phyloP scores from a whole-genome alignment of 306 rosid species.

The Corylus avellana region DNA sequence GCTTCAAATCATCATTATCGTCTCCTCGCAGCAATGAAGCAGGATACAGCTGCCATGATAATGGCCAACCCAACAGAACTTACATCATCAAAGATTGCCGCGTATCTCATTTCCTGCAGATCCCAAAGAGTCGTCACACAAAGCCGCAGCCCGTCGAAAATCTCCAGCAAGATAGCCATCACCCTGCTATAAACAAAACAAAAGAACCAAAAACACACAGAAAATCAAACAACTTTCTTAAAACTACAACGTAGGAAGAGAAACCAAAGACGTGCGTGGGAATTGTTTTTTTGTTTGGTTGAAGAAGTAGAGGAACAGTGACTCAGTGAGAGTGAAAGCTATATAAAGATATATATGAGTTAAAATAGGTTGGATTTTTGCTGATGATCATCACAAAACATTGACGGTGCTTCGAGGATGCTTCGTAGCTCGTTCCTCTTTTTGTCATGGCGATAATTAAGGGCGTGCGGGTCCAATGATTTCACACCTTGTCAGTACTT shows the following conservation, averaged over 20 bases:
- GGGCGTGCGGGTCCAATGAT: neutral
- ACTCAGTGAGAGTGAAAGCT: neutral
- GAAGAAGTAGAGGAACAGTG: neutral
- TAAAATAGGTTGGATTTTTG: neutral
- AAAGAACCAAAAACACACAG: neutral
- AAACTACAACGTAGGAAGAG: neutral
- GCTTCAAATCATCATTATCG: slow-evolving; percentile 8
- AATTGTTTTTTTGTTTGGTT: neutral
- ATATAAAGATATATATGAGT: neutral
- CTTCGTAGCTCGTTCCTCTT: slow-evolving; percentile 23
- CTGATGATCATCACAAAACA: neutral
- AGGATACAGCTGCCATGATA: slow-evolving; percentile 35
- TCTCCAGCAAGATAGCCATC: slow-evolving; percentile 29
- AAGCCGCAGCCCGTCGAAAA: slow-evolving; percentile 27
- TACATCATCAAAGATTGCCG: slow-evolving; percentile 33
- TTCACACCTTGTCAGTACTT: neutral
- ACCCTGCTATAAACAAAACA: neutral
- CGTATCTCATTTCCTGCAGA: slow-evolving; percentile 53
- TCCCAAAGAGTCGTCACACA: slow-evolving; percentile 49
- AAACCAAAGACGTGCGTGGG: neutral
- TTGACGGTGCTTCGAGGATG: slow-evolving; percentile 36
- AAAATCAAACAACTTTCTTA: neutral
- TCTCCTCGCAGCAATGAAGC: slow-evolving; percentile 36
- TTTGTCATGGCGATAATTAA: neutral
- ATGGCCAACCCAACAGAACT: slow-evolving; percentile 20